phyloP scores from a whole-genome alignment of 495 filamentous ascomycete genomes.

The Penicillium soppii region DNA sequence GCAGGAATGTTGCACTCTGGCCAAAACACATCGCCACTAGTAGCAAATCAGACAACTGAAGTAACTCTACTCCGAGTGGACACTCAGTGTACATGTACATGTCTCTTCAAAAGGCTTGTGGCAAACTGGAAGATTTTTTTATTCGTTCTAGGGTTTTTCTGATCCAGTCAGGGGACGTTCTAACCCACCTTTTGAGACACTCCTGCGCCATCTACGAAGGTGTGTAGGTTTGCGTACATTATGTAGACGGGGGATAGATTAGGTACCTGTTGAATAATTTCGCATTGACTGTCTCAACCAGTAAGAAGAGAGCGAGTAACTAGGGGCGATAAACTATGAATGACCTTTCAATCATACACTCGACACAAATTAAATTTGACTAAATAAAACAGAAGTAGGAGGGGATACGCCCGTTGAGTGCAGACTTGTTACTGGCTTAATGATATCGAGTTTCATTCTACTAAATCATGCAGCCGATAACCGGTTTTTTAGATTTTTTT shows the following conservation, averaged over 20 bases:
- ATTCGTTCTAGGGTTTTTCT: background rate
- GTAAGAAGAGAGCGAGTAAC: too few species aligned
- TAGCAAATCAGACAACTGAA: background rate
- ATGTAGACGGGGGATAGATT: background rate
- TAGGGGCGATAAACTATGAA: too few species aligned
- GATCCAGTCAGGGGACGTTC: too few species aligned
- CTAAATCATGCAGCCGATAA: background rate
- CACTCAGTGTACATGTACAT: background rate
- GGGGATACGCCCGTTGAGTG: background rate
- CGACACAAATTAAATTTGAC: too few species aligned
- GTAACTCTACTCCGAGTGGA: background rate
- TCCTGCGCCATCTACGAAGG: background rate
- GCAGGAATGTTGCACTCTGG: slow-evolving; percentile 5
- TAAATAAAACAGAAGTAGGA: background rate
- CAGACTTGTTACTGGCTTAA: too few species aligned
- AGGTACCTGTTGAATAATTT: background rate
- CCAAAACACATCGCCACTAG: slow-evolving; percentile 1
- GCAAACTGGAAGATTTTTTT: background rate
- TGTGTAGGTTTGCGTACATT: slow-evolving; percentile 1
- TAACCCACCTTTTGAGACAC: background rate
- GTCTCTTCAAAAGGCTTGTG: background rate
- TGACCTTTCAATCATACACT: too few species aligned
- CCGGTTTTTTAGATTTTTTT: background rate
- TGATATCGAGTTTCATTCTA: background rate
- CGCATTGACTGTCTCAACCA: background rate